Evolutionary conservation across 441 rosid species (phyloP).

Genomic region (Theobroma grandiflorum): DNA sequence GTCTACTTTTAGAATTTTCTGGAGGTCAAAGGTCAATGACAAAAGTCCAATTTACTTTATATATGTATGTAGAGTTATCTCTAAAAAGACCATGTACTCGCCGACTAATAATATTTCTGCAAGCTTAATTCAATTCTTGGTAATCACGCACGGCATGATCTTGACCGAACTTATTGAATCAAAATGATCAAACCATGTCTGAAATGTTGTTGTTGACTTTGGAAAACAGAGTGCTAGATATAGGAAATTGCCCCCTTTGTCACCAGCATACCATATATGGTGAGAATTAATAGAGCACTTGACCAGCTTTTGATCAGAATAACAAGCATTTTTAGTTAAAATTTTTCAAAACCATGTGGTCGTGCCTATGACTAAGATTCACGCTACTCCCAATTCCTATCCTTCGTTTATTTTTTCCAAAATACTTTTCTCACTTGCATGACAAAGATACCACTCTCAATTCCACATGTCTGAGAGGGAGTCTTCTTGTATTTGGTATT

Average conservation of each 20-base stretch:
- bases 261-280: not conserved
- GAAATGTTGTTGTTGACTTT: not conserved
- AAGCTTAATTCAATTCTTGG: not conserved
- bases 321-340: not conserved
- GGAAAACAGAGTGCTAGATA: not conserved
- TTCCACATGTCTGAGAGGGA: too few species aligned
- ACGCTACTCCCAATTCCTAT: not conserved
- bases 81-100: too few species aligned
- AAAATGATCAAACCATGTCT: not conserved
- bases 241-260: conserved; percentile 4
- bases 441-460: not conserved
- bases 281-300: not conserved
- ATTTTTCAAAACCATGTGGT: not conserved
- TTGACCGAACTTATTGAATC: conserved; percentile 20
- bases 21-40: not conserved
- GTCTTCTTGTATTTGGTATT: not conserved
- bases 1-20: not conserved
- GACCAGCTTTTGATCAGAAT: not conserved
- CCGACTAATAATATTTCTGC: not conserved
- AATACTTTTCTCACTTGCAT: not conserved
- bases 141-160: not conserved
- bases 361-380: not conserved
- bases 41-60: not conserved
- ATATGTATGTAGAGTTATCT: too few species aligned
- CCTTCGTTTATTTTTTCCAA: not conserved